These are phyloP conservation scores for Cercis canadensis DNA, from an alignment of 306 rosid species.

Conservation along the genomic window DNA sequence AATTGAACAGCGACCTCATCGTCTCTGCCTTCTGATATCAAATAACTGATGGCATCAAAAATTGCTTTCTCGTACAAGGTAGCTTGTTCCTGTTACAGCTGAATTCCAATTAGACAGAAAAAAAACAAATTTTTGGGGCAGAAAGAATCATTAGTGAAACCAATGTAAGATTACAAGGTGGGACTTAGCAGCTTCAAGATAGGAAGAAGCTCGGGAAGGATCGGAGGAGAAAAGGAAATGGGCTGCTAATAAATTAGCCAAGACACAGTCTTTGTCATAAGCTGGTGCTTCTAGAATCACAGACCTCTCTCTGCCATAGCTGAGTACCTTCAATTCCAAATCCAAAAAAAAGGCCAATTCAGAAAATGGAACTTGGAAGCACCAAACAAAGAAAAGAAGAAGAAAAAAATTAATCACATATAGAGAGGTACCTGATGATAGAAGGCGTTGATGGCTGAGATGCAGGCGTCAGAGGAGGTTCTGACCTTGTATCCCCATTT, in stretches of 20 bases:
- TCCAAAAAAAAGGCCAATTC: conserved; percentile 34
- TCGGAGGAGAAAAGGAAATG: conserved; percentile 54
- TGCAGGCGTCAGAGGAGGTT: conserved; percentile 75
- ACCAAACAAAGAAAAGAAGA: background rate
- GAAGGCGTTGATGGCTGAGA: conserved; percentile 73
- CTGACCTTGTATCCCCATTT: conserved; percentile 75
- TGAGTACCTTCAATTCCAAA: conserved; percentile 57
- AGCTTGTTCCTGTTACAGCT: conserved; percentile 71
- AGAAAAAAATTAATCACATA: background rate
- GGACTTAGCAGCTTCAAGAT: conserved; percentile 64
- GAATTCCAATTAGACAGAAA: conserved; percentile 6
- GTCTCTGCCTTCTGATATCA: conserved; percentile 69
- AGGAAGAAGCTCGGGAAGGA: conserved; percentile 56
- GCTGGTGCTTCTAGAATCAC: conserved; percentile 76
- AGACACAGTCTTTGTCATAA: conserved; percentile 71
- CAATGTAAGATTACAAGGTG: conserved; percentile 54
- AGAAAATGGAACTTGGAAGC: conserved; percentile 15
- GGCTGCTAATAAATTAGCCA: conserved; percentile 82
- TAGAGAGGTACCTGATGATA: conserved; percentile 61
- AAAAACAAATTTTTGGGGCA: background rate
- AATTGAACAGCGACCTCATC: conserved; percentile 74
- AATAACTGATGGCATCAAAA: conserved; percentile 59
- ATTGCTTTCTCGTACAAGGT: conserved; percentile 83
- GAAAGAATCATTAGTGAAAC: background rate
- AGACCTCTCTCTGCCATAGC: conserved; percentile 71